Evolutionary conservation across 202 grass and related monocot genomes (phyloP).

Genomic region (Panicum hallii): DNA sequence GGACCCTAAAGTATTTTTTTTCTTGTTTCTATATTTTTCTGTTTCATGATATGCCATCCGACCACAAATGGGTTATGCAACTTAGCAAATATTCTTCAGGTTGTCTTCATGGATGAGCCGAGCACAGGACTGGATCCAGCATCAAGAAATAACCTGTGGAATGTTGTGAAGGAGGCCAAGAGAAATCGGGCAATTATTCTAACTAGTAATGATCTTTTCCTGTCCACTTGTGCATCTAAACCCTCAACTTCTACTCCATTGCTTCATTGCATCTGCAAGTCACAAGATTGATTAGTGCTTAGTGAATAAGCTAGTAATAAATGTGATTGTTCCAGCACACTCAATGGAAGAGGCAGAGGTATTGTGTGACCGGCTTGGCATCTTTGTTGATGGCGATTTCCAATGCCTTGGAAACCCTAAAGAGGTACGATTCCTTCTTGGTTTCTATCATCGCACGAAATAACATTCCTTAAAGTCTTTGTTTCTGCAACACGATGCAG

Average conservation of each 20-base stretch:
- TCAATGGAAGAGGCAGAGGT: constrained; percentile 94
- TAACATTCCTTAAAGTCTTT: background rate
- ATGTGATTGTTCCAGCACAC: constrained; percentile 62
- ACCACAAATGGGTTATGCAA: constrained; percentile 34
- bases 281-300: constrained; percentile 27
- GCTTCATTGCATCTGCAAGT: constrained; percentile 34
- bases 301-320: constrained; percentile 30
- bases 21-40: constrained; percentile 18
- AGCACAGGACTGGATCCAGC: constrained; percentile 89
- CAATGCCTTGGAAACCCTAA: constrained; percentile 84
- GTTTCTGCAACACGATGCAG: constrained; percentile 43
- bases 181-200: constrained; percentile 76
- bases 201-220: constrained; percentile 65
- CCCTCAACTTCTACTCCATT: constrained; percentile 31
- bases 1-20: constrained; percentile 74
- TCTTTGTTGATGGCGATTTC: constrained; percentile 83
- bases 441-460: background rate
- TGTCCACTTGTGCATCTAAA: constrained; percentile 25
- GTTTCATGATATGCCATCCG: constrained; percentile 37
- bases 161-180: constrained; percentile 88
- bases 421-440: constrained; percentile 45
- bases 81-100: constrained; percentile 45
- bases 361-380: constrained; percentile 76
- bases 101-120: constrained; percentile 97
- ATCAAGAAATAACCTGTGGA: constrained; percentile 98